A percentile compares a stretch with the other conserved stretches of the same genome.
phyloP scores from a whole-genome alignment of 805 yeast species.

The Teunomyces cretensis region DNA sequence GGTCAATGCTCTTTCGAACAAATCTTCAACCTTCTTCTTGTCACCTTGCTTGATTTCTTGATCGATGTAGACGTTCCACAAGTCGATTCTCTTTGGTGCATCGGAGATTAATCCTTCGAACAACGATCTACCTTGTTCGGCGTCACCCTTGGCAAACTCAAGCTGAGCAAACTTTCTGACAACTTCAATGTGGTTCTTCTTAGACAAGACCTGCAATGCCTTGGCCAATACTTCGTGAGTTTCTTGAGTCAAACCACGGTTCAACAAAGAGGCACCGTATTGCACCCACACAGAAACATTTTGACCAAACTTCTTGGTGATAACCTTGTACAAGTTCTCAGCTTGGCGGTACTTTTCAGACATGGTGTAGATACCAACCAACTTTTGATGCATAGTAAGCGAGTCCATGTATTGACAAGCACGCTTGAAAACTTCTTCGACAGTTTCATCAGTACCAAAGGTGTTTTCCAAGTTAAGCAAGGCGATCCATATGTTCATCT shows the following conservation, averaged over 20 bases:
- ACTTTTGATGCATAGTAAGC: conserved; percentile 72
- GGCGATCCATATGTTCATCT: conserved; percentile 95
- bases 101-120: conserved; percentile 90
- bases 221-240: conserved; percentile 74
- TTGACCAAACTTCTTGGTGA: conserved; percentile 77
- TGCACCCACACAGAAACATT: conserved; percentile 73
- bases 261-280: conserved; percentile 75
- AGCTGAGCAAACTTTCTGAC: conserved; percentile 87
- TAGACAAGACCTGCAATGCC: conserved; percentile 70
- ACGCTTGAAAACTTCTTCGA: conserved; percentile 78
- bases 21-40: conserved; percentile 65
- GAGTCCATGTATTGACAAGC: conserved; percentile 93
- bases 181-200: conserved; percentile 71
- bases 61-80: conserved; percentile 95
- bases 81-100: conserved; percentile 86
- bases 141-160: conserved; percentile 83
- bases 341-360: conserved; percentile 75
- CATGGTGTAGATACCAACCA: conserved; percentile 70
- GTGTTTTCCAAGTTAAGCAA: conserved; percentile 88
- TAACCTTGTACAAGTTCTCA: conserved; percentile 59
- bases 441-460: conserved; percentile 82
- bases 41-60: conserved; percentile 79
- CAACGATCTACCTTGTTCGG: conserved; percentile 92
- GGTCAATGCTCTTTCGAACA: conserved; percentile 77
- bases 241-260: conserved; percentile 52